Percentiles rank a stretch among this genome's conserved stretches.
Evolutionary conservation across 176 grass and related monocot genomes (phyloP).

Genomic region (Zoysia japonica): DNA sequence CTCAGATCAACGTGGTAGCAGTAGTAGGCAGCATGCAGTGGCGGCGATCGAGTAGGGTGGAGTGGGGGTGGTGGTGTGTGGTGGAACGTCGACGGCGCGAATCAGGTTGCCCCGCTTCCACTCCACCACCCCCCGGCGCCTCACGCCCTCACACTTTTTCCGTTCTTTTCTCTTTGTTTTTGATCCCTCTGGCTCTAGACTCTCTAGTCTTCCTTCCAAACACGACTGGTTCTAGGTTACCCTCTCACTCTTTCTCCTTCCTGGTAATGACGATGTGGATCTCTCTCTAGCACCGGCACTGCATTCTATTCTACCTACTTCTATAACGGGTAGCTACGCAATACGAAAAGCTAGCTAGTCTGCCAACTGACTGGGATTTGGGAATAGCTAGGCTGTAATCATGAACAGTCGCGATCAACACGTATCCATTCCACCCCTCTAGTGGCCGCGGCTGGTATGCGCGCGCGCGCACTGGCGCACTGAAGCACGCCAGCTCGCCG

Average conservation of each 20-base stretch:
- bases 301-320: neutral
- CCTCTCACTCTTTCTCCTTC: neutral
- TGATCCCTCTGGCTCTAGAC: neutral
- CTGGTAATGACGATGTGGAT: too few relatives aligned
- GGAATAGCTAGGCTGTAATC: neutral
- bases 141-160: slow-evolving; percentile 21
- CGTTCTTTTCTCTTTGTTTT: neutral
- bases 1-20: neutral
- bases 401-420: neutral
- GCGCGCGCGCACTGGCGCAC: too few relatives aligned
- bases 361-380: slow-evolving; percentile 1
- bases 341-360: neutral
- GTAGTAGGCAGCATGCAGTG: neutral
- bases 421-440: neutral
- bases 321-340: neutral
- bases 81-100: slow-evolving; percentile 72
- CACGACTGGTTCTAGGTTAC: neutral
- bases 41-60: neutral
- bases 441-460: neutral
- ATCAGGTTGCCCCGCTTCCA: slow-evolving; percentile 92
- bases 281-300: too few relatives aligned
- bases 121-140: slow-evolving; percentile 57
- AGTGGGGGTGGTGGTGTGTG: slow-evolving; percentile 45
- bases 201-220: neutral
- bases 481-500: too few relatives aligned